Conservation (phyloP, 345 rosid species). For the Gossypium turneri region DNA sequence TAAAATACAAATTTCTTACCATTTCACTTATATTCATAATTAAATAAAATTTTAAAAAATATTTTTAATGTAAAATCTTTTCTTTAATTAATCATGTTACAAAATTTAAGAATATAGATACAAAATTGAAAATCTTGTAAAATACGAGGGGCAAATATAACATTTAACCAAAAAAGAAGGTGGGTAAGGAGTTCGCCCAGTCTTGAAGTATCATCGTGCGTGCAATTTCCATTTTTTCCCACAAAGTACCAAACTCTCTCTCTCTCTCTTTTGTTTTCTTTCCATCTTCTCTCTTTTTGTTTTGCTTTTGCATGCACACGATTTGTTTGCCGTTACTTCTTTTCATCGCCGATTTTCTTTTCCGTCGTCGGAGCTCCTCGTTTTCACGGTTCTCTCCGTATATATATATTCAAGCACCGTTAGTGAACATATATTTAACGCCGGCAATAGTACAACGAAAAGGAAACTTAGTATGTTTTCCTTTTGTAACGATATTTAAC, state of each 20-base stretch:
- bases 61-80: too few relatives aligned
- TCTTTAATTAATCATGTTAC: too few relatives aligned
- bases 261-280: conserved; percentile 9
- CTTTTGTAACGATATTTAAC: background rate
- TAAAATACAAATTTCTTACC: too few relatives aligned
- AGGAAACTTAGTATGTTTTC: background rate
- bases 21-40: too few relatives aligned
- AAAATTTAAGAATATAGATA: too few relatives aligned
- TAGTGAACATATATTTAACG: background rate
- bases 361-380: conserved; percentile 18
- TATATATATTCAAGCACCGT: background rate
- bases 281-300: background rate
- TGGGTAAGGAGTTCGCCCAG: conserved; percentile 36
- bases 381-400: background rate
- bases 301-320: conserved; percentile 41
- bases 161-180: background rate
- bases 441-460: background rate
- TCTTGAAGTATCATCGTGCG: conserved; percentile 70
- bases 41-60: too few relatives aligned
- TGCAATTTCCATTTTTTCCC: conserved; percentile 28
- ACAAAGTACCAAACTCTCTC: conserved; percentile 29
- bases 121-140: background rate
- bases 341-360: conserved; percentile 21
- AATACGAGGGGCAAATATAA: background rate
- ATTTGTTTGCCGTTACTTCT: conserved; percentile 11